phyloP scores from a whole-genome alignment of 2,329 filamentous ascomycete species.

The Cyanodermella asteris region DNA sequence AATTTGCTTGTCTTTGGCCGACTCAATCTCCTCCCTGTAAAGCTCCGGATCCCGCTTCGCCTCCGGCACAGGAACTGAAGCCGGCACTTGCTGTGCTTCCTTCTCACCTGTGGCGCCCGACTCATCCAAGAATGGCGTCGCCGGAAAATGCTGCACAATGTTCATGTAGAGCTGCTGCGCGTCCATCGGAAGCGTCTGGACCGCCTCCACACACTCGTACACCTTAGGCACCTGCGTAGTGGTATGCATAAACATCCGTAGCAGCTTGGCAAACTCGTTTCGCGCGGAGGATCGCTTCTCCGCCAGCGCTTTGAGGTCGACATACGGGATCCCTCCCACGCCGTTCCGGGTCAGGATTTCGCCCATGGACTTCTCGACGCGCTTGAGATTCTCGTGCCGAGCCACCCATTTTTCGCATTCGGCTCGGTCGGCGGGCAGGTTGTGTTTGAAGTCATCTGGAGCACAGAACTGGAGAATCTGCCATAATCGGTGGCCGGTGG shows the following conservation, averaged over 20 bases:
- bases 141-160: too few species aligned
- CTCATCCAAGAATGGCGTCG: too few species aligned
- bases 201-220: constrained; percentile 19
- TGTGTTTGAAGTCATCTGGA: constrained; percentile 3
- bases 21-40: too few species aligned
- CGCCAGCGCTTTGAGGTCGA: constrained; percentile 7
- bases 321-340: constrained; percentile 21
- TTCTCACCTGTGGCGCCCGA: too few species aligned
- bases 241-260: constrained; percentile 2
- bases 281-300: constrained; percentile 3
- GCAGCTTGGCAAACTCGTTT: too few species aligned
- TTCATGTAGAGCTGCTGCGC: too few species aligned
- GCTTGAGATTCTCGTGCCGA: constrained; percentile 2
- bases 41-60: too few species aligned
- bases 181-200: too few species aligned
- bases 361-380: constrained; percentile 21
- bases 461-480: constrained; percentile 10
- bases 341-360: constrained; percentile 24
- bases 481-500: constrained; percentile 14
- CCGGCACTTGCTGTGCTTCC: too few species aligned
- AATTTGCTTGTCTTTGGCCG: too few species aligned
- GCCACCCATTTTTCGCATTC: constrained; percentile 1
- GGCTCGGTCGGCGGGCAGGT: too few species aligned
- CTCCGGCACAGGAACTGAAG: too few species aligned
- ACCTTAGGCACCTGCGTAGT: constrained; percentile 3